These are phyloP conservation scores for Aschersonia sp. DNA, from an alignment of 2,329 filamentous ascomycete species.

Conservation along the genomic window DNA sequence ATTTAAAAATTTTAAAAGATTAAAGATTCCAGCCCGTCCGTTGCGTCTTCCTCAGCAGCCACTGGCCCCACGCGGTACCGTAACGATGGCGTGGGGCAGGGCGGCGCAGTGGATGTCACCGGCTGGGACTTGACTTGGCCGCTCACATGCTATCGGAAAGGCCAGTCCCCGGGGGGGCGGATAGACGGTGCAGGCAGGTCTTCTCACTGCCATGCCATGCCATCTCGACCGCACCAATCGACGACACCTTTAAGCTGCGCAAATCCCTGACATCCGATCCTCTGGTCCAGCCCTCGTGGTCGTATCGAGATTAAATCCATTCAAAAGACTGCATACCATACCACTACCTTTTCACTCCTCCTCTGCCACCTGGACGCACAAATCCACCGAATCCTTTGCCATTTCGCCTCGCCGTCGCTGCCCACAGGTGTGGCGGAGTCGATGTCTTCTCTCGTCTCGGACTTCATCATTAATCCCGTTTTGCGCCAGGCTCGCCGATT, in stretches of 20 bases:
- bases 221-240: too few species aligned
- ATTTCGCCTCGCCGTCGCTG: background rate
- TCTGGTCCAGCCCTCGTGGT: background rate
- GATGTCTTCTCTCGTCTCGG: constrained; percentile 50
- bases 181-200: too few species aligned
- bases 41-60: background rate
- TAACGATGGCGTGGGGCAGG: background rate
- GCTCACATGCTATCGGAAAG: background rate
- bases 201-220: too few species aligned
- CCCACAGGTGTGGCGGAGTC: constrained; percentile 6
- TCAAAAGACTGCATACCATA: too few species aligned
- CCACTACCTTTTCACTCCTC: background rate
- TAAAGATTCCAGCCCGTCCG: background rate
- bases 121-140: background rate
- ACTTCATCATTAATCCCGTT: constrained; percentile 52
- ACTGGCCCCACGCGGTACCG: background rate
- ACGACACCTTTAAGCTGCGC: too few species aligned
- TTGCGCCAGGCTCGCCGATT: constrained; percentile 51
- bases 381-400: background rate
- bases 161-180: background rate
- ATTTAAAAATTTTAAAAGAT: too few species aligned
- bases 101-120: background rate
- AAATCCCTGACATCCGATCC: background rate
- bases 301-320: too few species aligned
- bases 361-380: background rate